A percentile compares a stretch with the other conserved stretches of the same genome.
Conservation (phyloP, 352 stramenopile genomes). For the Phytophthora pinifolia region DNA sequence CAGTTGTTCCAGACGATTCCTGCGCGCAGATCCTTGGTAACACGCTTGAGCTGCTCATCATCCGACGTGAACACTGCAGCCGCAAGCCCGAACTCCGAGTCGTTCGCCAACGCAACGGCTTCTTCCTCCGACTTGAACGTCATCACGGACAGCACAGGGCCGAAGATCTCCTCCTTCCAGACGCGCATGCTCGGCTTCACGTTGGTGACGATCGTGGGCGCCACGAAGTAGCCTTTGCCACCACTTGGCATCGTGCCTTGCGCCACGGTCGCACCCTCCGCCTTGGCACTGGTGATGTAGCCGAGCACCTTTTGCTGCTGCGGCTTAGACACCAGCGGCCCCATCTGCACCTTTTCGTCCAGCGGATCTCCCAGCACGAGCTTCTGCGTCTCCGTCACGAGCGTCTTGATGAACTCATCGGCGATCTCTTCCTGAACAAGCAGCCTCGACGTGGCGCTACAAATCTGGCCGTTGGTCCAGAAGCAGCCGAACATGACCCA, state of each 20-base stretch:
- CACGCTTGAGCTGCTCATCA: constrained; percentile 44
- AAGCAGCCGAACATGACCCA: constrained; percentile 57
- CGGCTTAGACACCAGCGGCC: constrained; percentile 71
- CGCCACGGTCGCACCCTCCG: constrained; percentile 55
- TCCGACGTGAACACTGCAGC: constrained; percentile 72
- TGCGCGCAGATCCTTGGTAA: constrained; percentile 42
- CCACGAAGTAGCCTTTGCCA: constrained; percentile 66
- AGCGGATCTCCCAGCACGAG: constrained; percentile 66
- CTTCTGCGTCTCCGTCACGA: constrained; percentile 57
- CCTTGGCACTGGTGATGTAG: constrained; percentile 51
- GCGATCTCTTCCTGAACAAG: constrained; percentile 72
- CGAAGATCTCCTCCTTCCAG: constrained; percentile 90
- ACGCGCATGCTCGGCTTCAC: constrained; percentile 64
- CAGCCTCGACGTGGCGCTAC: constrained; percentile 73
- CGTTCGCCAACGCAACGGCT: constrained; percentile 46
- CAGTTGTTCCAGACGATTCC: constrained; percentile 33
- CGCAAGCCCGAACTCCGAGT: constrained; percentile 71
- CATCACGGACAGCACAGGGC: constrained; percentile 83
- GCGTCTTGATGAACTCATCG: constrained; percentile 55
- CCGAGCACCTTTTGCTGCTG: constrained; percentile 76
- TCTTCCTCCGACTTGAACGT: constrained; percentile 88
- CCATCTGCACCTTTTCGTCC: constrained; percentile 54
- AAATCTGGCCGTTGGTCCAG: constrained; percentile 79
- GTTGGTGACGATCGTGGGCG: constrained; percentile 76
- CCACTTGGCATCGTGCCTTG: constrained; percentile 15